Conservation (phyloP, 1,139 yeast genomes). For the Hyphopichia khmerensis region DNA sequence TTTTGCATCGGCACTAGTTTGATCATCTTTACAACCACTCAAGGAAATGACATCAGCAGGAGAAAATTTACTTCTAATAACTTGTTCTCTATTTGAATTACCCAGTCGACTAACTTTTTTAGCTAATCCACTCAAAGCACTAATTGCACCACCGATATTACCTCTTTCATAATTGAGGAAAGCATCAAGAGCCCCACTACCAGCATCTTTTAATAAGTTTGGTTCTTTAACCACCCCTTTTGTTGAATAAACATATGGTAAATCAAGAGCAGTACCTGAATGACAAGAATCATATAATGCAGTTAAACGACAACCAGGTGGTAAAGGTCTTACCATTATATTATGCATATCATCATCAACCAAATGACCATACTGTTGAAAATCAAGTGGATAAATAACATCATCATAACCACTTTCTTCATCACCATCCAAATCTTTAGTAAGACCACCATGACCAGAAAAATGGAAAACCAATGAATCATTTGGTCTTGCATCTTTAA, state of each 20-base stretch:
- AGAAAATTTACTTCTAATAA: conserved; percentile 61
- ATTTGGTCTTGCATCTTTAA: conserved; percentile 78
- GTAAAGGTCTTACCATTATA: conserved; percentile 73
- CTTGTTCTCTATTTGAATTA: conserved; percentile 26
- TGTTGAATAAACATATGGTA: conserved; percentile 88
- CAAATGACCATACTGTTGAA: conserved; percentile 68
- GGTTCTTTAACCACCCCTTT: conserved; percentile 92
- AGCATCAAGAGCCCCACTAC: conserved; percentile 70
- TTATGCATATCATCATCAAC: conserved; percentile 86
- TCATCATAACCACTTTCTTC: conserved; percentile 91
- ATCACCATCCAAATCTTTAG: conserved; percentile 79
- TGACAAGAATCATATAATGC: conserved; percentile 93
- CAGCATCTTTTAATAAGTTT: conserved; percentile 81
- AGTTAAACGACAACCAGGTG: conserved; percentile 82
- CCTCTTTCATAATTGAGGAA: conserved; percentile 73
- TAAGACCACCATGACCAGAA: conserved; percentile 93
- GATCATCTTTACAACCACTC: conserved; percentile 91
- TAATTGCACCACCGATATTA: conserved; percentile 54
- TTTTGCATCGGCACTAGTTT: conserved; percentile 74
- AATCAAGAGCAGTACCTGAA: conserved; percentile 86
- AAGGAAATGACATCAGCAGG: conserved; percentile 87
- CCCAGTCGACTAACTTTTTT: conserved; percentile 35
- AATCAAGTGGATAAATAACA: conserved; percentile 89
- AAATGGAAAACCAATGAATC: conserved; percentile 85
- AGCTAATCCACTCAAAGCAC: conserved; percentile 47